These are phyloP conservation scores for Pezicula carpinea DNA, from an alignment of 2,329 filamentous ascomycete genomes.

Conservation along the genomic window DNA sequence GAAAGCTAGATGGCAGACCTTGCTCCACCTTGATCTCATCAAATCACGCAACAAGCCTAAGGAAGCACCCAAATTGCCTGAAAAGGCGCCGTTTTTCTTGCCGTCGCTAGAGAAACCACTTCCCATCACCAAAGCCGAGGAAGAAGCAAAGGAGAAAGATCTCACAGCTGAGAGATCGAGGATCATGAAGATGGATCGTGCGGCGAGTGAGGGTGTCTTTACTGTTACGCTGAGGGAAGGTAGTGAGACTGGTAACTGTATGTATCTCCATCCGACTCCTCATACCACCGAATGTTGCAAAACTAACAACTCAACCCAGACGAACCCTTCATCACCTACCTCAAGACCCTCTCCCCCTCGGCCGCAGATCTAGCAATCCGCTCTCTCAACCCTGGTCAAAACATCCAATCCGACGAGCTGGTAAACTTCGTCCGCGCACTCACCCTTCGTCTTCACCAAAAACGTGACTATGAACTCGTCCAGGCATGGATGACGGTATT, in stretches of 20 bases:
- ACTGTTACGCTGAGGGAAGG: constrained; percentile 52
- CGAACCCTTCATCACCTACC: constrained; percentile 65
- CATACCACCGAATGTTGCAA: constrained; percentile 20
- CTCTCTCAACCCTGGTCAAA: constrained; percentile 53
- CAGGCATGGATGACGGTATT: constrained; percentile 99
- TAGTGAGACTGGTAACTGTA: constrained; percentile 55
- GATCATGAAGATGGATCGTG: constrained; percentile 63
- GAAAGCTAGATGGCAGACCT: constrained; percentile 87
- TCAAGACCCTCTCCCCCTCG: constrained; percentile 77
- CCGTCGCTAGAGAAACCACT: constrained; percentile 52
- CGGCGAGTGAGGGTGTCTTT: constrained; percentile 53
- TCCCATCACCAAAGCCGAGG: constrained; percentile 13
- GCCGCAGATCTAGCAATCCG: constrained; percentile 88
- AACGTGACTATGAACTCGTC: constrained; percentile 85
- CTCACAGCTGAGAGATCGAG: constrained; percentile 52
- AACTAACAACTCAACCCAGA: constrained; percentile 35
- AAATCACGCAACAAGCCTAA: constrained; percentile 88
- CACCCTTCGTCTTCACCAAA: constrained; percentile 61
- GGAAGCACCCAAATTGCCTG: constrained; percentile 83
- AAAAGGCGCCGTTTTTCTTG: constrained; percentile 95
- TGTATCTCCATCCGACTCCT: constrained; percentile 25
- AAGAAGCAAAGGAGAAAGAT: constrained; percentile 27
- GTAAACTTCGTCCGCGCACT: constrained; percentile 77
- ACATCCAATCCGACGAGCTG: constrained; percentile 61
- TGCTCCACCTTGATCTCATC: constrained; percentile 88